Base-by-base conservation (phyloP, 2,329 filamentous ascomycete species). In the Xylariaceae sp. region DNA sequence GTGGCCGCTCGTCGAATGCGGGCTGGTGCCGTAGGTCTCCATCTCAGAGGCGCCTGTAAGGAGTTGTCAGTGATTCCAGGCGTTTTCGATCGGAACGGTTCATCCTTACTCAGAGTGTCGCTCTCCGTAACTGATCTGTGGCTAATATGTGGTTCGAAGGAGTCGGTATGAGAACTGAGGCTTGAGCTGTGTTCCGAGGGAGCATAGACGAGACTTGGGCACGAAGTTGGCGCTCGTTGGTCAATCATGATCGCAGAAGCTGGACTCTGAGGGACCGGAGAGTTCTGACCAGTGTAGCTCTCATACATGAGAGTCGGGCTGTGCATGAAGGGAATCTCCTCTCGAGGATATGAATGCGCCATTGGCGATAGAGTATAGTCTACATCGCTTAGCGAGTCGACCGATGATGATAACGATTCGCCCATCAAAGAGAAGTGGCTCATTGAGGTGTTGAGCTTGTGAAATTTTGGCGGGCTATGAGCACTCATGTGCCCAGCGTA, bases 321-420 rank as follows among this genome's bases (percentile, higher is more conserved):
- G 65, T 81, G 77, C 54, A 83, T 74, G 64, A 81, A 85, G 2
- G 79, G 75, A 20, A 84, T 73, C 19, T 87, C 83, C 23, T 87
- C 83, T 60, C 81, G 68, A 1, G 74, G 73, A 59, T 79, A 81
- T 1, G 79, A 75, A 50, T 85, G 83, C 69, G 78, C 80, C 61
- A 87, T 76, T 7, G 82, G 72, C 59, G 79, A 79, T 75, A 85
- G 60, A 72, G 65, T 63, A 49, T 87, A 87, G 65, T 87, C 84
- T 56, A 82, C 79, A 21, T 87, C 84, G 67, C 82, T 86, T 52
- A 87, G 76, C 2, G 84, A 81, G 61, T 86, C 84, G 53, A 84
- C 75, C 0, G 82, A 82, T 0, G 81, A 78, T 1, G 81, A 81
- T 26, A 85, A 74, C 44, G 78, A 75, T 26, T 82, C 80, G 48